phyloP scores from a whole-genome alignment of 1,284 basidiomycete species.

The Pterulicium gracile region DNA sequence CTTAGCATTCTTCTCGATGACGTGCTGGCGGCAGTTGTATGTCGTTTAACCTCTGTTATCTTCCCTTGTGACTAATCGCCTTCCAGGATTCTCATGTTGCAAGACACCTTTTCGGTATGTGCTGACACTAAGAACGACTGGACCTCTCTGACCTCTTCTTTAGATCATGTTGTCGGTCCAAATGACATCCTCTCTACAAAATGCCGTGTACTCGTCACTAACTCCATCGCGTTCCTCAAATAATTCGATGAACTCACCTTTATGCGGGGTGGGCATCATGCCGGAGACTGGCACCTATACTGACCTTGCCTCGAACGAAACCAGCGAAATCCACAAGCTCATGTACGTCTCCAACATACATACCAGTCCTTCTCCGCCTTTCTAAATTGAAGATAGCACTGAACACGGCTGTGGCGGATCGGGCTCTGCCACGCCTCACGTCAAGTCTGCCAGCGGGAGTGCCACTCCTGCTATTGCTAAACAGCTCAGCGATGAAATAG shows the following conservation, averaged over 20 bases:
- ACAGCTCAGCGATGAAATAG: constrained; percentile 14
- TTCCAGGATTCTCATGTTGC: constrained; percentile 31
- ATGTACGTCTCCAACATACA: constrained; percentile 52
- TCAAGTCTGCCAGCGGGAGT: constrained; percentile 23
- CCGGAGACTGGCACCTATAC: constrained; percentile 70
- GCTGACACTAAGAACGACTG: background rate
- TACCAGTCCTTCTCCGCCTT: constrained; percentile 29
- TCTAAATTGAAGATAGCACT: constrained; percentile 19
- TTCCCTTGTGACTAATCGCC: no score
- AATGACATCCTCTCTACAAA: constrained; percentile 77
- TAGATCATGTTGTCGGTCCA: constrained; percentile 86
- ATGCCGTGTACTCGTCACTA: constrained; percentile 84
- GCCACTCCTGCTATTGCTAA: constrained; percentile 26
- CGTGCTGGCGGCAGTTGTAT: constrained; percentile 48
- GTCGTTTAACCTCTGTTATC: no score
- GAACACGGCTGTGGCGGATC: constrained; percentile 37
- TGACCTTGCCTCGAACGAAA: constrained; percentile 49
- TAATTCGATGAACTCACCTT: constrained; percentile 76
- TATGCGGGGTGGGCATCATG: constrained; percentile 79
- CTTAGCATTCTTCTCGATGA: constrained; percentile 35
- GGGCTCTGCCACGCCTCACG: constrained; percentile 45
- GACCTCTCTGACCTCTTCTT: constrained; percentile 6
- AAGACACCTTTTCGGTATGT: background rate
- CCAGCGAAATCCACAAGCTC: constrained; percentile 72
- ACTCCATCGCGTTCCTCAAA: constrained; percentile 78